phyloP scores from a whole-genome alignment of 352 stramenopile species.

The Globisporangium ultimum region DNA sequence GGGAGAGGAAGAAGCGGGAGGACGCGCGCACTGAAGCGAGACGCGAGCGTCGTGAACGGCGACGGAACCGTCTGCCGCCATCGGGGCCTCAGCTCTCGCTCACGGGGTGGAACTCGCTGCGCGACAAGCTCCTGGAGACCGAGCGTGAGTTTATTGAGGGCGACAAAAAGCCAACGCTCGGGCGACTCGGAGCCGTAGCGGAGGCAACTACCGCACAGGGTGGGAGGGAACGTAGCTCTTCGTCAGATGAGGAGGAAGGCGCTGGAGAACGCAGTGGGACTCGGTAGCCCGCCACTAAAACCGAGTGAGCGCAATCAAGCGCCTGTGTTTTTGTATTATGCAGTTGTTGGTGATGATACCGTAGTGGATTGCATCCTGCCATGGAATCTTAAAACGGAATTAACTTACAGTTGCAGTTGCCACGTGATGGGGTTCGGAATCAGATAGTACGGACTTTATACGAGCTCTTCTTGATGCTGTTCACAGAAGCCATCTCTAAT shows the following conservation, averaged over 20 bases:
- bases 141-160: conserved; percentile 18
- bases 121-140: conserved; percentile 16
- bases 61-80: conserved; percentile 7
- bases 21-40: conserved; percentile 4
- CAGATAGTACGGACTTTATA: too few species aligned
- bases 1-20: neutral
- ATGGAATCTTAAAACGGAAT: too few species aligned
- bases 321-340: neutral
- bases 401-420: too few species aligned
- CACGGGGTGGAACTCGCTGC: conserved; percentile 14
- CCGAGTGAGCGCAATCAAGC: neutral
- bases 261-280: too few species aligned
- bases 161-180: conserved; percentile 2
- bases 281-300: too few species aligned
- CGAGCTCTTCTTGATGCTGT: too few species aligned
- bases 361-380: too few species aligned
- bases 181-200: neutral
- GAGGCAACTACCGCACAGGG: neutral
- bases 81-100: conserved; percentile 11
- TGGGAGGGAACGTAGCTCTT: neutral
- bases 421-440: too few species aligned
- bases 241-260: neutral
- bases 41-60: conserved; percentile 9
- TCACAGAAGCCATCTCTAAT: too few species aligned
- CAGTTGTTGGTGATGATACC: too few species aligned